Evolutionary conservation across 805 yeast genomes (phyloP), one percentile per base, ranked within the genome.

Genomic region (Starmerella riodocensis): DNA sequence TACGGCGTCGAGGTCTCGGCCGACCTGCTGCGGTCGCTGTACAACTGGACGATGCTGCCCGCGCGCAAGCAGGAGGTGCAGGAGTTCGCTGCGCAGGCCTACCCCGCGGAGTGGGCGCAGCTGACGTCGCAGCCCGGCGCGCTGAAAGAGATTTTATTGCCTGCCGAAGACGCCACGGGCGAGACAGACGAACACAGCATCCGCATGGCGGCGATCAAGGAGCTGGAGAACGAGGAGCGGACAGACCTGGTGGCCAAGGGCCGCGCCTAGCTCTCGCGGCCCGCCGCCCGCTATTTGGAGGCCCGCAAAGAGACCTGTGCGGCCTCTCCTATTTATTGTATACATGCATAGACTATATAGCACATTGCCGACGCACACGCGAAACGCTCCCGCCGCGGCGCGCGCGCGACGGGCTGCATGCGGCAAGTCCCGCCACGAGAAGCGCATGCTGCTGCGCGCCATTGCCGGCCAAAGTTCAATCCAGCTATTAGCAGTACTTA

Each of bases 1-100:
- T 52, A 53, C 39, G 53, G 53, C 1, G 33, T 60, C 6, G 39
- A 40, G 5, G 47, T 56, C 3, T 39, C 45, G 7, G 46, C 41
- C 9, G 51, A 51, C 5, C 46, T 58, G 3, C 45, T 60, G 23
- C 55, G 52, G 22, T 41, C 58, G 0, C 39, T 60, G 24, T 65
- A 69, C 49, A 68, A 67, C 46, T 67, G 67, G 63, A 64, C 73
- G 16, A 41, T 65, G 29, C 55, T 61, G 6, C 57, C 52, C 11
- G 51, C 54, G 6, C 62, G 66, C 3, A 62, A 67, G 37, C 43
- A 45, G 6, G 49, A 52, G 28, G 53, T 69, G 9, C 58, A 55
- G 29, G 38, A 45, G n/a, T 71, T 69, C 64, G 73, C 73, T 0
- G 24, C 48, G 3, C 34, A 53, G 32, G 42, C 50, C 6, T 61